These are phyloP conservation scores for Exophiala aquamarina DNA, from an alignment of 2,329 filamentous ascomycete species.

Conservation along the genomic window DNA sequence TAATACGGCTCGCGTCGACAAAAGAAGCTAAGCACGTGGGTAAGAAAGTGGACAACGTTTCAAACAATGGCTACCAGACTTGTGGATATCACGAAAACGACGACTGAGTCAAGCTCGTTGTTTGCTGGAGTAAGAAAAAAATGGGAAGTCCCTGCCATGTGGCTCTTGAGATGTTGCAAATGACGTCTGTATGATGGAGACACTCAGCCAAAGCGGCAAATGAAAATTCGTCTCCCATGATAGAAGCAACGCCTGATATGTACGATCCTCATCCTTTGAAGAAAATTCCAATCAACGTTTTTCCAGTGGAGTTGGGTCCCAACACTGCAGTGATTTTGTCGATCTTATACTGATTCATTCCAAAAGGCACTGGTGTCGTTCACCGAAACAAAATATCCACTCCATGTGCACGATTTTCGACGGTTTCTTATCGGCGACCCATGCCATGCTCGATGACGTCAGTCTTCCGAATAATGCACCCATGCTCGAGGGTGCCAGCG, in stretches of 20 bases:
- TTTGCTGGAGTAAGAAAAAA: background rate
- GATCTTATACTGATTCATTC: too few relatives aligned
- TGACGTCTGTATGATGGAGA: conserved; percentile 18
- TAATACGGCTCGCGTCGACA: too few relatives aligned
- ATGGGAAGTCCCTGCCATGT: conserved; percentile 4
- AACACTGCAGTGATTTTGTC: too few relatives aligned
- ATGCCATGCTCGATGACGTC: background rate
- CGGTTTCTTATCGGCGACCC: background rate
- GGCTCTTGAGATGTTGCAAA: conserved; percentile 2
- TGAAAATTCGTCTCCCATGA: too few relatives aligned
- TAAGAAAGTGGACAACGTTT: conserved; percentile 18
- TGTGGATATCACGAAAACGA: conserved; percentile 24
- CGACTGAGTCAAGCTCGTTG: conserved; percentile 3
- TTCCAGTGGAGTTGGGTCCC: too few relatives aligned
- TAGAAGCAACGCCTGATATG: too few relatives aligned
- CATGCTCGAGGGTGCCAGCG: too few relatives aligned
- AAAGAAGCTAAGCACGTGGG: conserved; percentile 14
- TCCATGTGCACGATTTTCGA: too few relatives aligned
- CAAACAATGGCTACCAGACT: conserved; percentile 16
- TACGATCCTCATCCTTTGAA: too few relatives aligned
- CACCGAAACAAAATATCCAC: too few relatives aligned
- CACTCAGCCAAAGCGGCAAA: background rate
- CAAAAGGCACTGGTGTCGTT: too few relatives aligned
- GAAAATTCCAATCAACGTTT: too few relatives aligned
- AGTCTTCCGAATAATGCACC: background rate